Evolutionary conservation across 345 rosid genomes (phyloP), one percentile per base, ranked within the genome.

Genomic region (Heritiera littoralis): DNA sequence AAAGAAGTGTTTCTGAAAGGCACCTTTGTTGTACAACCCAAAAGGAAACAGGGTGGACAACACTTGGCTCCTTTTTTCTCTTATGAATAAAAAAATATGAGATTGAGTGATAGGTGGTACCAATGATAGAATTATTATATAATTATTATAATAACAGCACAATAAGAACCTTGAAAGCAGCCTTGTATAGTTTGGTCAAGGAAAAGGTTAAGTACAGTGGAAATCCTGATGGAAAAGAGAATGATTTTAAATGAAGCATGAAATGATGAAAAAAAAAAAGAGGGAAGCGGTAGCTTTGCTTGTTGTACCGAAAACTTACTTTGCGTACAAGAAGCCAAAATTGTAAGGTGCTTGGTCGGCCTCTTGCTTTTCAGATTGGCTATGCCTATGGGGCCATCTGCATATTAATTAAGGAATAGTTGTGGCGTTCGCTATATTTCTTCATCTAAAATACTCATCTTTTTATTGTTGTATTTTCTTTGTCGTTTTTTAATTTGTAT

Each of bases 311-410:
- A 83, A 65, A 78, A 82, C 82, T 54, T 71, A 41, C 82, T 84
- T 86, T 69, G 81, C 13, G 54, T 55, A 81, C 73, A 74, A 77
- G 84, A 81, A 84, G 87, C 87, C 87, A 81, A 84, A 76, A 10
- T 77, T 82, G 71, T 43, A 51, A 63, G 56, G 77, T 12, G 20
- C 28, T 23, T 23, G 28, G 28, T 23, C 28, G 28, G 28, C 28
- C 66, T 51, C 54, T 80, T 74, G 28, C 28, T 23, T 23, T 23
- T 23, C 28, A 23, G 0, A 35, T 35, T 35, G 38, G 61, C 63
- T 66, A 17, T 49, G 60, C 79, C 72, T 14, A 35, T 23, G 81
- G 43, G 43, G 45, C 45, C 45, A 43, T 43, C 76, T 35, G 1
- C 43, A 40, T 40, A 5, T 40, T 40, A 43, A 5, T 40, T 40